Conservation (phyloP, 768 basidiomycete genomes). For the Lyophyllum semitale region DNA sequence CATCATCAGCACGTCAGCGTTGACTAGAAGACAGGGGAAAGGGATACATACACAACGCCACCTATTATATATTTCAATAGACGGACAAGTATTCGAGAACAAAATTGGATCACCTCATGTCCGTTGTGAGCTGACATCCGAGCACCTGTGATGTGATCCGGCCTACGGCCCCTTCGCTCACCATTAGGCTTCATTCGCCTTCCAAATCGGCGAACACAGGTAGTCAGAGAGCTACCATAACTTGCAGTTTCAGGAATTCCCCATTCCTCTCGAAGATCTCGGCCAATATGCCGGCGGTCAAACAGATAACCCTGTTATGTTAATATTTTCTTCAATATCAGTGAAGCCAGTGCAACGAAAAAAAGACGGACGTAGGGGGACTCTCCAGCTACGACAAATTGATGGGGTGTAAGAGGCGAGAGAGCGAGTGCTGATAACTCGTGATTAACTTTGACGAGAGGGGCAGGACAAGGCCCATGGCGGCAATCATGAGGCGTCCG, state of each 20-base stretch:
- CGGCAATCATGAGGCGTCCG: conserved; percentile 69
- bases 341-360: background rate
- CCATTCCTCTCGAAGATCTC: conserved; percentile 68
- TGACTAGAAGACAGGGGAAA: conserved; percentile 5
- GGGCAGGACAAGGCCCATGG: conserved; percentile 60
- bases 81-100: background rate
- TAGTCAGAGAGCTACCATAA: conserved; percentile 52
- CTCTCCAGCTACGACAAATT: conserved; percentile 84
- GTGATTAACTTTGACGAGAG: conserved; percentile 65
- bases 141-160: conserved; percentile 77
- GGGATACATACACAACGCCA: conserved; percentile 58
- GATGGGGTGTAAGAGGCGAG: conserved; percentile 79
- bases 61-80: conserved; percentile 34
- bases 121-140: conserved; percentile 71
- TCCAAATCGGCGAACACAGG: conserved; percentile 83
- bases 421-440: conserved; percentile 73
- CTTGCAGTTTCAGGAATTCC: conserved; percentile 48
- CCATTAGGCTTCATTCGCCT: conserved; percentile 29
- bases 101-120: conserved; percentile 58
- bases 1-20: background rate
- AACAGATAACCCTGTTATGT: conserved; percentile 72
- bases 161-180: conserved; percentile 32
- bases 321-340: conserved; percentile 6
- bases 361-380: conserved; percentile 63
- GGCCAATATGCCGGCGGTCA: conserved; percentile 74